phyloP scores from a whole-genome alignment of 345 rosid species.

The Clausena lansium region DNA sequence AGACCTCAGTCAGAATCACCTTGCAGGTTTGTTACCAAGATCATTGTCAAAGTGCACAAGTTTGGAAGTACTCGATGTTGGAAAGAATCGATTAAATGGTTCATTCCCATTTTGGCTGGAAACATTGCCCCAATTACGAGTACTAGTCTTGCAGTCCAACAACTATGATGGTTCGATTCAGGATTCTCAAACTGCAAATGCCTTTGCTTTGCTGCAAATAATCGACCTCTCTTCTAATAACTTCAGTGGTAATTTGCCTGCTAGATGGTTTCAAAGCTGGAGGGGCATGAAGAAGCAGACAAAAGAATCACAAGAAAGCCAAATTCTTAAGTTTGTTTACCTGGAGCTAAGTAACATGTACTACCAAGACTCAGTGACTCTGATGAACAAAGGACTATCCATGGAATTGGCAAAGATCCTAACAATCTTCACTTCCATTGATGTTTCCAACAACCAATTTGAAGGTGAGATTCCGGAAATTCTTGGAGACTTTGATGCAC shows the following conservation, averaged over 20 bases:
- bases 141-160: not conserved
- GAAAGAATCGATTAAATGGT: not conserved
- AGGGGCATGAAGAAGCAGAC: slow-evolving; percentile 12
- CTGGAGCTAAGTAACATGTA: accelerated
- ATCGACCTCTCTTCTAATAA: not conserved
- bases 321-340: not conserved
- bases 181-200: not conserved
- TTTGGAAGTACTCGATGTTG: not conserved
- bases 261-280: not conserved
- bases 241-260: not conserved
- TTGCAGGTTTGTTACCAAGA: not conserved
- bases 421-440: not conserved
- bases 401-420: not conserved
- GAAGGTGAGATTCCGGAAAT: slow-evolving; percentile 16
- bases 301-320: slow-evolving; percentile 13
- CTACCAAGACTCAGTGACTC: slow-evolving; percentile 2
- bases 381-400: not conserved
- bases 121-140: not conserved
- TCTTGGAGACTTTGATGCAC: not conserved
- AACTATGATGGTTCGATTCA: not conserved
- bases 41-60: not conserved
- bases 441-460: slow-evolving; percentile 18
- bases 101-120: not conserved
- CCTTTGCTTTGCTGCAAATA: not conserved
- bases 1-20: not conserved